Conservation (phyloP, 192 early-diverging fungal species). For the Pilobolus umbonatus region DNA sequence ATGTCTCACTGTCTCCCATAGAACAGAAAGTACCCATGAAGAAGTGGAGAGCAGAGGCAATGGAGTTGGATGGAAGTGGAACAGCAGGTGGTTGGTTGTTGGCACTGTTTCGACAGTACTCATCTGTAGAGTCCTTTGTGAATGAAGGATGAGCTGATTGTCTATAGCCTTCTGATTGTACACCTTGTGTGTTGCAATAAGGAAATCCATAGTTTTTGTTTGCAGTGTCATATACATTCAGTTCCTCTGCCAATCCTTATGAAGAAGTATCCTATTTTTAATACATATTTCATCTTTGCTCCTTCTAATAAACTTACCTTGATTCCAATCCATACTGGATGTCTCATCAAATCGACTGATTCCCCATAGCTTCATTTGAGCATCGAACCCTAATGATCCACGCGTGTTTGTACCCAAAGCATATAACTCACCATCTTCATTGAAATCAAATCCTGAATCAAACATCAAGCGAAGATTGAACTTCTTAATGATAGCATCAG, state of each 20-base stretch:
- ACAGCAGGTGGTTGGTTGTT: constrained; percentile 18
- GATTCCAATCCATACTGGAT: background rate
- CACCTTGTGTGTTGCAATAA: constrained; percentile 16
- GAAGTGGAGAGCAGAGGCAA: constrained; percentile 18
- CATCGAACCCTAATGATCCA: constrained; percentile 26
- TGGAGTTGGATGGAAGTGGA: constrained; percentile 8
- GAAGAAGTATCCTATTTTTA: constrained; percentile 7
- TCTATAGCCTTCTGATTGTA: background rate
- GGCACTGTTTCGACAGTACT: constrained; percentile 16
- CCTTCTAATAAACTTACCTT: background rate
- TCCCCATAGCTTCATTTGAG: constrained; percentile 30
- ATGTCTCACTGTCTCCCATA: constrained; percentile 10
- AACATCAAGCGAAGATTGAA: constrained; percentile 22
- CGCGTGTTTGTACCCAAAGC: constrained; percentile 22
- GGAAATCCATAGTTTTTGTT: constrained; percentile 22
- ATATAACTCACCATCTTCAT: constrained; percentile 18
- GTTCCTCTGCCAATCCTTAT: constrained; percentile 14
- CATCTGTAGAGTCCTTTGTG: constrained; percentile 9
- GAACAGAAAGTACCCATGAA: constrained; percentile 26
- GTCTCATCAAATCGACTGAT: constrained; percentile 8
- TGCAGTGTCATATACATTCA: constrained; percentile 24
- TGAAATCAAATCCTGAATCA: constrained; percentile 24
- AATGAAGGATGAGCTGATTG: constrained; percentile 18
- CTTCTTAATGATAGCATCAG: constrained; percentile 20
- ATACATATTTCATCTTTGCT: background rate